phyloP scores from a whole-genome alignment of 2,329 filamentous ascomycete species.

The Exophiala phaeomuriformis region DNA sequence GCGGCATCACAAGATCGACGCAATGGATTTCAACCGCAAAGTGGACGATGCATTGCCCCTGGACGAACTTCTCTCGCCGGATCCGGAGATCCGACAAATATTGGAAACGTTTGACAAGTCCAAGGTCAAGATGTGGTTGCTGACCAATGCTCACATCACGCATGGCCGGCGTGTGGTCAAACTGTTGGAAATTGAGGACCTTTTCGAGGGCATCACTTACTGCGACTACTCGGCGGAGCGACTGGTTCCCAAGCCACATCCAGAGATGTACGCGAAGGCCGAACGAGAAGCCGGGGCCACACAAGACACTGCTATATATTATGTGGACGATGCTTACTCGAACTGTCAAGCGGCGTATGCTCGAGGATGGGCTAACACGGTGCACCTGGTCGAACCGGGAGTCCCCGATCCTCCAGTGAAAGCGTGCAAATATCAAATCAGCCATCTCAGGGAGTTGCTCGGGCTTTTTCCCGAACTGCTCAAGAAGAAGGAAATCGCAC shows the following conservation, averaged over 20 bases:
- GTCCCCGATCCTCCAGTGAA: slow-evolving; percentile 55
- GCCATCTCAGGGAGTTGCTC: slow-evolving; percentile 66
- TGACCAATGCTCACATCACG: slow-evolving; percentile 92
- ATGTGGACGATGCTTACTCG: slow-evolving; percentile 82
- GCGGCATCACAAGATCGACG: slow-evolving; percentile 88
- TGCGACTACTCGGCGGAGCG: slow-evolving; percentile 74
- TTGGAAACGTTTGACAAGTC: slow-evolving; percentile 73
- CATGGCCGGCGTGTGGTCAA: slow-evolving; percentile 77
- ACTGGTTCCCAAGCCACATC: slow-evolving; percentile 79
- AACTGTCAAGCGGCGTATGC: slow-evolving; percentile 73
- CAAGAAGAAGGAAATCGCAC: slow-evolving; percentile 40
- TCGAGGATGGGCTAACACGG: slow-evolving; percentile 71
- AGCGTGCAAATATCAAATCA: slow-evolving; percentile 68
- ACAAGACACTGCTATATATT: slow-evolving; percentile 69
- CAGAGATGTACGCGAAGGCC: slow-evolving; percentile 77
- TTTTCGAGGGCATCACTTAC: slow-evolving; percentile 91
- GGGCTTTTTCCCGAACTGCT: slow-evolving; percentile 77
- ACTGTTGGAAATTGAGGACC: slow-evolving; percentile 72
- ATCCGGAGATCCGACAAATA: slow-evolving; percentile 64
- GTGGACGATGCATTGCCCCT: slow-evolving; percentile 92
- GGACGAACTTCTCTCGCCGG: slow-evolving; percentile 72
- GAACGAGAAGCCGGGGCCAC: slow-evolving; percentile 74
- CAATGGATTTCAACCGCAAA: slow-evolving; percentile 85
- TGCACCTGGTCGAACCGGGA: slow-evolving; percentile 74
- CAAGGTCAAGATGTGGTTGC: slow-evolving; percentile 85